Evolutionary conservation across 2,329 filamentous ascomycete species (phyloP).

Genomic region (Nemania bipapillata): DNA sequence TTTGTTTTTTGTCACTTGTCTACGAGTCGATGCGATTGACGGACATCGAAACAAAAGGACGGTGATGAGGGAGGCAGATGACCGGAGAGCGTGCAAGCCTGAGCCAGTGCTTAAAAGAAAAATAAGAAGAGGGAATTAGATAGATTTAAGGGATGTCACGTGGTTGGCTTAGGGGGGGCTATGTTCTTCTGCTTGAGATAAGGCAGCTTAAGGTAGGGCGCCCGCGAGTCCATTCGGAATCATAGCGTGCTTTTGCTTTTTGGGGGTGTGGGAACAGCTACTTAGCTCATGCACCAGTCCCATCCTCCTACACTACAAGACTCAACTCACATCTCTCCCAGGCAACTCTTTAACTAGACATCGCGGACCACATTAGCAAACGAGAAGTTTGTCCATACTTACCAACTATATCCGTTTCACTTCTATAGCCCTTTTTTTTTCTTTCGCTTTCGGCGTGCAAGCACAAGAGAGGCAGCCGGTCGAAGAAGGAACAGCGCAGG

Average conservation of each 20-base stretch:
- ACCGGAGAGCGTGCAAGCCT: conserved; percentile 9
- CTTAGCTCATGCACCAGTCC: conserved; percentile 18
- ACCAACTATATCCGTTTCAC: neutral
- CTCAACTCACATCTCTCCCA: conserved; percentile 19
- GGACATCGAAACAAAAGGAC: conserved; percentile 11
- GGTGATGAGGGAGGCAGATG: conserved; percentile 1
- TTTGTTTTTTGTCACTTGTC: conserved; percentile 1
- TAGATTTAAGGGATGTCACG: conserved; percentile 22
- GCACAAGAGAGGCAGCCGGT: neutral
- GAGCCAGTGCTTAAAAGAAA: neutral
- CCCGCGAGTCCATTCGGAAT: conserved; percentile 18
- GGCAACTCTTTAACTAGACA: conserved; percentile 1
- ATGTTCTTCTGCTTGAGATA: conserved; percentile 26
- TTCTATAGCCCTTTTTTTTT: neutral
- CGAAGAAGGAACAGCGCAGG: neutral
- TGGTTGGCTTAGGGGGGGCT: conserved; percentile 30
- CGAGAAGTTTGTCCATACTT: neutral
- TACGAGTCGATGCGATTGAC: conserved; percentile 9
- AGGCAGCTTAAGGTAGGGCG: conserved; percentile 14
- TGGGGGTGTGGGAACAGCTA: conserved; percentile 21
- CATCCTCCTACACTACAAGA: conserved; percentile 26
- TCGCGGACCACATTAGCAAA: conserved; percentile 3
- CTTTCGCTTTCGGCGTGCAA: neutral
- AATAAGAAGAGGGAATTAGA: conserved; percentile 1
- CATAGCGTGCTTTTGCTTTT: conserved; percentile 22